These are phyloP conservation scores for Taiozyma onychis DNA, from an alignment of 1,139 yeast species.

Conservation along the genomic window DNA sequence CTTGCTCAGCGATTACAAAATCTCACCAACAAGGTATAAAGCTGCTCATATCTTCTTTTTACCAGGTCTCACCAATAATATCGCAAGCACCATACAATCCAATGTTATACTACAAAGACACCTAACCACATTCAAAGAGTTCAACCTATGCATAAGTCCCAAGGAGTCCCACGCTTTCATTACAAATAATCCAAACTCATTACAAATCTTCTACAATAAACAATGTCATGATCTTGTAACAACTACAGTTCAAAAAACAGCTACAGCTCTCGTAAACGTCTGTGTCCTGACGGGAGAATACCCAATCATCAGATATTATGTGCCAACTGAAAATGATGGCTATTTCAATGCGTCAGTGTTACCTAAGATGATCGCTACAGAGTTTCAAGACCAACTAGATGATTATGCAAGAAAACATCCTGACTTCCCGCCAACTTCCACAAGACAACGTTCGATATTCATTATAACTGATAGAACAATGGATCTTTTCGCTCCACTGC, in stretches of 20 bases:
- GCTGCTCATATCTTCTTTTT: constrained; percentile 52
- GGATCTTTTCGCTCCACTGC: constrained; percentile 77
- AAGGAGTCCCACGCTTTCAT: constrained; percentile 44
- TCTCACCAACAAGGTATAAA: constrained; percentile 48
- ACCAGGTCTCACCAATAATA: constrained; percentile 39
- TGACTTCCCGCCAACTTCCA: constrained; percentile 51
- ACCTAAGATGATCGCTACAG: constrained; percentile 69
- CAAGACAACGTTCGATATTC: constrained; percentile 66
- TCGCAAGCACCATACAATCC: constrained; percentile 25
- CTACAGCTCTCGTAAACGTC: constrained; percentile 54
- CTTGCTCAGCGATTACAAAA: constrained; percentile 51
- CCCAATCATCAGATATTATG: constrained; percentile 74
- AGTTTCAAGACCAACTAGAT: constrained; percentile 67
- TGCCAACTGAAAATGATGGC: constrained; percentile 39
- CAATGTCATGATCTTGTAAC: constrained; percentile 59
- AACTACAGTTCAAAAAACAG: constrained; percentile 53
- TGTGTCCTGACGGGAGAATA: constrained; percentile 83
- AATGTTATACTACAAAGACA: constrained; percentile 27
- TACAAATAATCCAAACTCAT: constrained; percentile 38
- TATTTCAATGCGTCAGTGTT: constrained; percentile 51
- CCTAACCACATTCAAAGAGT: constrained; percentile 28
- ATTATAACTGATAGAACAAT: constrained; percentile 77
- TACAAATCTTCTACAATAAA: constrained; percentile 70
- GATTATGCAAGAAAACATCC: constrained; percentile 65
- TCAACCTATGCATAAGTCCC: constrained; percentile 39